These are phyloP conservation scores for Gelatoporia subvermispora DNA, from an alignment of 768 basidiomycete species.

Conservation along the genomic window DNA sequence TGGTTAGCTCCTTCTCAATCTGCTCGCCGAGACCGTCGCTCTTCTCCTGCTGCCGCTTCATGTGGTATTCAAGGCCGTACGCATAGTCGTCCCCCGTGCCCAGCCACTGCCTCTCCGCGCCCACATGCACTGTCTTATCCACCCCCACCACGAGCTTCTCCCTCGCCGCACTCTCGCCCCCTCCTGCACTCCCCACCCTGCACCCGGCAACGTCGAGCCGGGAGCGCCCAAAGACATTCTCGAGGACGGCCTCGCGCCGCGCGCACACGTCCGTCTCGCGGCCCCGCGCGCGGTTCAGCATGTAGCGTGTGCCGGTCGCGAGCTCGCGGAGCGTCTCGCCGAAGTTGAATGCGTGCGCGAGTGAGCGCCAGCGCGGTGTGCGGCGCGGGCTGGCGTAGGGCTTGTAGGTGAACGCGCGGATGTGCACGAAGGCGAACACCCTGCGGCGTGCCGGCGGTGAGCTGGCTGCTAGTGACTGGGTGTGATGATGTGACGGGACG, in stretches of 20 bases:
- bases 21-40: constrained; percentile 50
- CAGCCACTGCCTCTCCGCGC: constrained; percentile 49
- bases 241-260: constrained; percentile 34
- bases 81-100: constrained; percentile 41
- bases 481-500: constrained; percentile 14
- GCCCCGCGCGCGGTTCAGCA: constrained; percentile 48
- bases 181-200: constrained; percentile 6
- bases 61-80: constrained; percentile 35
- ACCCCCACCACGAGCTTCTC: constrained; percentile 33
- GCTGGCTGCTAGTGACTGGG: too few species aligned
- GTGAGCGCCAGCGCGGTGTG: constrained; percentile 53
- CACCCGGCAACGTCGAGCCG: constrained; percentile 15
- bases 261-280: constrained; percentile 47
- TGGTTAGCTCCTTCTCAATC: constrained; percentile 49
- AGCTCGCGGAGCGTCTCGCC: constrained; percentile 65
- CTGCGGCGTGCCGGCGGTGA: constrained; percentile 27
- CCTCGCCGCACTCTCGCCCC: constrained; percentile 3
- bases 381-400: constrained; percentile 40
- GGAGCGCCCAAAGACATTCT: constrained; percentile 29
- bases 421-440: constrained; percentile 64
- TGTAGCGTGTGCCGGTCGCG: constrained; percentile 52
- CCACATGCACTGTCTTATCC: constrained; percentile 37
- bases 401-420: constrained; percentile 68
- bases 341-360: constrained; percentile 64
- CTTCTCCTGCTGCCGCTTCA: constrained; percentile 33